Percentiles rank a stretch among this genome's conserved stretches.
phyloP scores from a whole-genome alignment of 768 basidiomycete species.

The Psilocybe tampanensis region DNA sequence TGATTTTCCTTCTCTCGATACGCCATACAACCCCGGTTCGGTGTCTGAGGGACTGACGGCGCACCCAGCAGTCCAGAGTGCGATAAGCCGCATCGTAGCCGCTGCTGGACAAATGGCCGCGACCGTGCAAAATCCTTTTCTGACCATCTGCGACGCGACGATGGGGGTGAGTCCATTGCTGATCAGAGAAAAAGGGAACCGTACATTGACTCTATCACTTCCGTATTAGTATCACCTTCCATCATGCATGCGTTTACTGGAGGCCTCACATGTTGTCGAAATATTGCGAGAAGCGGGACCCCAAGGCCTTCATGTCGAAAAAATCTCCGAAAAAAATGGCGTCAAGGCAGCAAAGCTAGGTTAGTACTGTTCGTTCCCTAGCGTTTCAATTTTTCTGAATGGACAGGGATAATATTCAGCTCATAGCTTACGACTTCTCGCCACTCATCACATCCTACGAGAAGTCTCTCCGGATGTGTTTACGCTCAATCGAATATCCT shows the following conservation, averaged over 20 bases:
- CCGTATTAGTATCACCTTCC: constrained; percentile 67
- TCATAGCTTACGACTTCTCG: constrained; percentile 74
- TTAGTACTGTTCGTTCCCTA: constrained; percentile 20
- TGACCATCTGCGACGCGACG: constrained; percentile 70
- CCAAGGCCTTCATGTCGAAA: constrained; percentile 48
- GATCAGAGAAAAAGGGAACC: neutral
- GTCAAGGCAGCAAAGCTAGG: constrained; percentile 55
- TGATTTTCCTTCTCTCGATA: constrained; percentile 63
- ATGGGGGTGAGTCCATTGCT: constrained; percentile 55
- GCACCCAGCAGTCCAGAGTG: constrained; percentile 60
- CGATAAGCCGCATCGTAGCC: constrained; percentile 66
- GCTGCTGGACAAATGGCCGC: constrained; percentile 69
- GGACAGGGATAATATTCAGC: constrained; percentile 38
- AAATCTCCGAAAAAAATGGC: constrained; percentile 45
- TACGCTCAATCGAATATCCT: constrained; percentile 69
- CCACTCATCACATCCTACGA: constrained; percentile 75
- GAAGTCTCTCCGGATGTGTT: constrained; percentile 76
- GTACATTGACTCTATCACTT: neutral
- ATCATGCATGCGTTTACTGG: constrained; percentile 71
- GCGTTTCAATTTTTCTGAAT: neutral
- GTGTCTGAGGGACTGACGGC: constrained; percentile 56
- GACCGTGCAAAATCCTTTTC: constrained; percentile 68
- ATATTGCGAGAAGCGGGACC: constrained; percentile 68
- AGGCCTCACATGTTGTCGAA: constrained; percentile 72
- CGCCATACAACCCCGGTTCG: constrained; percentile 46